Base-by-base conservation (phyloP, 345 rosid species). In the Salix exigua region DNA sequence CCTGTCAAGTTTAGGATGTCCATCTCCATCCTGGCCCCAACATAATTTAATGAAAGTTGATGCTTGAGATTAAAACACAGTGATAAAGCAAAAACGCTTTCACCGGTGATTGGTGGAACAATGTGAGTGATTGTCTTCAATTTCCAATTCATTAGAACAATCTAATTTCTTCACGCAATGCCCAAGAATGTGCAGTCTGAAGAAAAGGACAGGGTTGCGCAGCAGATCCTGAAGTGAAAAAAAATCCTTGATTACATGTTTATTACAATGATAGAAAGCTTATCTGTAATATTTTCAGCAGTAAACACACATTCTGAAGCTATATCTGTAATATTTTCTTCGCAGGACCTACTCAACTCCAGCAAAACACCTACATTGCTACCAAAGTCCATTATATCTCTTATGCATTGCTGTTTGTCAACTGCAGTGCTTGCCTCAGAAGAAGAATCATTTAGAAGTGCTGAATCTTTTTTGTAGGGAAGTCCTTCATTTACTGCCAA, bases 271-370 rank as follows among this genome's bases (percentile, higher is more conserved):
- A 64, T 62, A 70, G 66, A 73, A 38, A 84, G 77, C 25, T 64
- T 80, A 58, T 91, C 95, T 1, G 94, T 85, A 63, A 90, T 64
- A 78, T 78, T 88, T 58, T 84, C 69, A 30, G 31, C 66, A 93
- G 74, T 73, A 93, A 90, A 85, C 38, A 92, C 87, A 30, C 99
- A 96, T 74, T 96, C 98, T 31, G 99, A 96, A 55, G 99, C 94
- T 30, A 88, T 79, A 58, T 91, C 95, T 1, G 94, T 85, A 63
- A 90, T 64, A 79, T 76, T 88, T 58, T 84, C 69, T 70, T 89
- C 92, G 26, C 44, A 73, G 25, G 82, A 87, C 44, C 85, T 80
- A 60, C 90, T 84, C 76, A 96, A 79, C 76, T 86, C 85, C 75
- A 96, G 83, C 73, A 92, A 86, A 19, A 92, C 86, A 37, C 94